Evolutionary conservation across 495 filamentous ascomycete species (phyloP), one percentile per base, ranked within the genome.

Genomic region (Aspergillus kassunensis): DNA sequence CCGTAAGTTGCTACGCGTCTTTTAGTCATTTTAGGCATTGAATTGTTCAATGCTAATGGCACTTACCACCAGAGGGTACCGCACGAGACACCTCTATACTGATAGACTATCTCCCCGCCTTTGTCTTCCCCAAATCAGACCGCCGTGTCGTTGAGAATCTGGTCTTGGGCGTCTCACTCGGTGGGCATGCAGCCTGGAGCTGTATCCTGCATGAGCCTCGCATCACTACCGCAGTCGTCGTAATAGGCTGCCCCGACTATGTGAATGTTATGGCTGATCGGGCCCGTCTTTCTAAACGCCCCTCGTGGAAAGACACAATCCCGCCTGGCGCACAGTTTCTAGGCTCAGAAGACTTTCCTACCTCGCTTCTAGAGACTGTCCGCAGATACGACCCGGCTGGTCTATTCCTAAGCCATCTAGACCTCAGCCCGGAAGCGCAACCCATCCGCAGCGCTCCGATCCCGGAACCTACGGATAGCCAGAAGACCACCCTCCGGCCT

Each of bases 231-330:
- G 90, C 80, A 0, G 80, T 95, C 8, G 74, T 88, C 20, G 78
- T 96, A 29, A 87, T 98, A 45, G 93, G 92, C 13, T 95, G 90
- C 65, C 89, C 92, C 0, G 92, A 98, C 69, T 96, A 86, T 60
- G 78, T 84, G 54, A 72, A 86, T 65, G 70, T 96, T 19, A 84
- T 95, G 80, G 74, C 73, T 15, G 84, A 93, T 59, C 88, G 91
- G 6, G 91, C 91, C 1, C 71, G 80, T 19, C 70, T 86, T 36
- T 91, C 89, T 0, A 89, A 86, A 58, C 70, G 88, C 11, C 61
- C 77, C 6, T 81, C 83, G 0, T 89, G 77, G 71, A 80, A 77
- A 0, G 62, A 72, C 16, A 66, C 65, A 31, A 61, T 73, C 15
- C 77, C 76, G 0, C 75, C 77, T 6, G 89, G 88, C 3, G 71